Conservation (phyloP, 139 green algal genomes). For the Chlorella sp. region DNA sequence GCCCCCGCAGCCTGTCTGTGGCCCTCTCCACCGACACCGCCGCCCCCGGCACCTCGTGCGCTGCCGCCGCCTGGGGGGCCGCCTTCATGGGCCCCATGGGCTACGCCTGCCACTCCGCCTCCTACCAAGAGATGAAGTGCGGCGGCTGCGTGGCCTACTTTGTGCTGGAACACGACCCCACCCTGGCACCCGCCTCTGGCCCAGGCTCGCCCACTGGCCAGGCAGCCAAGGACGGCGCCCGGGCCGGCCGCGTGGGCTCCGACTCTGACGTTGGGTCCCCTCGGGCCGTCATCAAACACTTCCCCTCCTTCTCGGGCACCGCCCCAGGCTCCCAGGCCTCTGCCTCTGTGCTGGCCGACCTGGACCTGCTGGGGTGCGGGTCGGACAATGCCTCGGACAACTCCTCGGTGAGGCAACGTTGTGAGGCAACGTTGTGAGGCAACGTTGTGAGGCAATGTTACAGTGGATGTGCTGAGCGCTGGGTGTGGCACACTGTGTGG, state of each 20-base stretch:
- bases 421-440: too few relatives aligned
- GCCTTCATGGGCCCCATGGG: slow-evolving; percentile 24
- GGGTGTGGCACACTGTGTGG: too few relatives aligned
- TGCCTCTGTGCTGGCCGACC: slow-evolving; percentile 23
- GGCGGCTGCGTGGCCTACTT: slow-evolving; percentile 53
- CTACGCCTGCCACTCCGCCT: slow-evolving; percentile 51
- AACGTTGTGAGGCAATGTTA: too few relatives aligned
- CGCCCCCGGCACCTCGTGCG: slow-evolving; percentile 17
- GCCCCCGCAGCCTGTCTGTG: slow-evolving; percentile 60
- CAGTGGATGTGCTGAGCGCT: too few relatives aligned
- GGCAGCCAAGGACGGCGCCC: neutral
- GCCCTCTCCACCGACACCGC: slow-evolving; percentile 59
- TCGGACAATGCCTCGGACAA: slow-evolving; percentile 37
- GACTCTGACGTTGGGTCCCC: slow-evolving; percentile 21
- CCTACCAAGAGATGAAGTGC: slow-evolving; percentile 56
- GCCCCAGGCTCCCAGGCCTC: neutral
- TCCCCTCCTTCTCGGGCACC: slow-evolving; percentile 44
- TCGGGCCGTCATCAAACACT: slow-evolving; percentile 47
- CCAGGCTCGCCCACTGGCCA: neutral
- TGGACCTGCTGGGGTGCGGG: slow-evolving; percentile 27
- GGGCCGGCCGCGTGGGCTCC: neutral
- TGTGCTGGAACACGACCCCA: slow-evolving; percentile 7
- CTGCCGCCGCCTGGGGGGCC: slow-evolving; percentile 20
- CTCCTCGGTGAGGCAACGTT: slow-evolving; percentile 19
- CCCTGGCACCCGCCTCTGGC: neutral